phyloP scores from a whole-genome alignment of 169 alveolate genomes.

The Plasmodium inui region DNA sequence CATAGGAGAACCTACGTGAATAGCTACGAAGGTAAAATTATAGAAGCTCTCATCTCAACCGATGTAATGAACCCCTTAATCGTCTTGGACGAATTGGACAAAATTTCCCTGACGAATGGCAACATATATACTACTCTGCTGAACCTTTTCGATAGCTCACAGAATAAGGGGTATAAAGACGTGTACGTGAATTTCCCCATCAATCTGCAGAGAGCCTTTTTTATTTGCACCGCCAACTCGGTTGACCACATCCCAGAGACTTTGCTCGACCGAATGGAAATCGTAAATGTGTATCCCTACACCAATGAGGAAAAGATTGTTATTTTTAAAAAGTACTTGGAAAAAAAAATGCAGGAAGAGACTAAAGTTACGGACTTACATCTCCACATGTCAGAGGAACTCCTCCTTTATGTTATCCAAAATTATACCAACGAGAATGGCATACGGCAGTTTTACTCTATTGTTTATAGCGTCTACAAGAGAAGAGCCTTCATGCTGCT shows the following conservation, averaged over 20 bases:
- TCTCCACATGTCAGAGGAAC: conserved; percentile 80
- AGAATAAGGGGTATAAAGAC: conserved; percentile 86
- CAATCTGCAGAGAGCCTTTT: conserved; percentile 92
- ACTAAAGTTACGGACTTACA: conserved; percentile 84
- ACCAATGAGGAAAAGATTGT: conserved; percentile 89
- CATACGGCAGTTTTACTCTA: conserved; percentile 89
- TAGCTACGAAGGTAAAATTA: conserved; percentile 95
- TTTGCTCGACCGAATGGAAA: conserved; percentile 95
- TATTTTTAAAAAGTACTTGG: conserved; percentile 90
- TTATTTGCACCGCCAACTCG: conserved; percentile 95
- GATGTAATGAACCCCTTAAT: conserved; percentile 91
- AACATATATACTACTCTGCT: conserved; percentile 91
- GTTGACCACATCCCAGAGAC: conserved; percentile 94
- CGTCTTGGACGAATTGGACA: conserved; percentile 95
- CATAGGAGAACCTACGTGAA: conserved; percentile 97
- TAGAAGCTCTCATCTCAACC: conserved; percentile 87
- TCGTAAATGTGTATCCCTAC: conserved; percentile 93
- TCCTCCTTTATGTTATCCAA: conserved; percentile 82
- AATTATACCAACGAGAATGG: conserved; percentile 96
- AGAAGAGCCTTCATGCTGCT: conserved; percentile 91
- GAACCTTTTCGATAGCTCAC: conserved; percentile 94
- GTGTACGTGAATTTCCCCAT: conserved; percentile 86
- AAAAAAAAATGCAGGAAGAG: conserved; percentile 87
- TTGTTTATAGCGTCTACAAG: conserved; percentile 89
- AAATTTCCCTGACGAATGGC: conserved; percentile 85